Conservation (phyloP, 108 stramenopile genomes). For the Cyclotella cryptica region DNA sequence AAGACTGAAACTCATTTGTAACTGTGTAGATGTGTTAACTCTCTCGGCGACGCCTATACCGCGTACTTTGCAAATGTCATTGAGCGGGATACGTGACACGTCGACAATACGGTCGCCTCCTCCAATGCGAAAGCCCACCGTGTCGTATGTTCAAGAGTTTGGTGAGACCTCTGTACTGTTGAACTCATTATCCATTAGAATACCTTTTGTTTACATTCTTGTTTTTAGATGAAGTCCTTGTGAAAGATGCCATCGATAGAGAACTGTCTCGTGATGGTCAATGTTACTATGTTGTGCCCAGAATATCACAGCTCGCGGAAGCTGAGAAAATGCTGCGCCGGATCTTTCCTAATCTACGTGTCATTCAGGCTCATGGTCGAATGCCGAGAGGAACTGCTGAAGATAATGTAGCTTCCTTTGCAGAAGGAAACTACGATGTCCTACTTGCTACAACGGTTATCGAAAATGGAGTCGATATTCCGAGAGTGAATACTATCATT, state of each 20-base stretch:
- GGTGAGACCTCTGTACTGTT: neutral
- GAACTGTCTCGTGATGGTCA: slow-evolving; percentile 90
- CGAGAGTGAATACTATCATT: slow-evolving; percentile 94
- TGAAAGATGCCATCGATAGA: slow-evolving; percentile 66
- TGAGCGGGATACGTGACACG: slow-evolving; percentile 92
- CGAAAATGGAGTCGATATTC: slow-evolving; percentile 98
- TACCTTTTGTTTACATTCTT: neutral
- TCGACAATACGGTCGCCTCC: slow-evolving; percentile 91
- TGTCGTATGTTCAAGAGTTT: slow-evolving; percentile 80
- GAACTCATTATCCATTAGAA: neutral
- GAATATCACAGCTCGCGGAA: slow-evolving; percentile 80
- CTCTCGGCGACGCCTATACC: slow-evolving; percentile 97
- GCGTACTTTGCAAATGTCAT: slow-evolving; percentile 92
- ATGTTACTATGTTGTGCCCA: slow-evolving; percentile 91
- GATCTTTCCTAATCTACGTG: slow-evolving; percentile 75
- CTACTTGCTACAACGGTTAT: slow-evolving; percentile 96
- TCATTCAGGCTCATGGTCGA: slow-evolving; percentile 90
- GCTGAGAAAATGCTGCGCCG: slow-evolving; percentile 65
- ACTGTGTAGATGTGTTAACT: slow-evolving; percentile 93
- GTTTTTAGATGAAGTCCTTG: slow-evolving; percentile 50
- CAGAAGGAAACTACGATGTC: slow-evolving; percentile 87
- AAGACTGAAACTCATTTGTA: slow-evolving; percentile 86
- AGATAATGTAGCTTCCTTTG: slow-evolving; percentile 85
- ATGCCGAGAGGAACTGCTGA: slow-evolving; percentile 76
- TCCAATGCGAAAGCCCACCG: slow-evolving; percentile 85